Base-by-base conservation (phyloP, 179 eudicot species). In the Spergularia azorica region DNA sequence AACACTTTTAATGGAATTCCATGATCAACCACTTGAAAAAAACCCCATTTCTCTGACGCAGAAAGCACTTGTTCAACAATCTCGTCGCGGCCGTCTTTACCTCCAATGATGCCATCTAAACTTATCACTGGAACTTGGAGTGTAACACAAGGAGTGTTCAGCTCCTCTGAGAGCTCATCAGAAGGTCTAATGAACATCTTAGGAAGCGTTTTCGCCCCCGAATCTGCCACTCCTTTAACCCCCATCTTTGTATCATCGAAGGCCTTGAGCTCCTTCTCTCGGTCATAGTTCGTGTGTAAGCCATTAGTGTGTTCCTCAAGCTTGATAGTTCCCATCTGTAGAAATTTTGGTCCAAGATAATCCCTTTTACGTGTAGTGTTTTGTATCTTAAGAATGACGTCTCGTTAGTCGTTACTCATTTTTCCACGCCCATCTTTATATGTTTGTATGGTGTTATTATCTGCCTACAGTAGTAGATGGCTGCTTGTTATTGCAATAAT, bases 231-330 rank as follows among this genome's bases (percentile, higher is more conserved):
- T 10, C 81, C 81, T 66, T 79, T 79, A 9, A 79, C 81, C 38
- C 81, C 81, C 1, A 17, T 12, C 67, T 79, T 79, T 43, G 77
- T 55, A 0, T 66, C 81, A 46, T 73, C 81, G n/a, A 79, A 79
- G 2, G 60, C 77, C 41, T 73, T 48, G 15, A 79, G 55, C 72
- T 79, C 73, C 18, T 63, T 26, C 2, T 36, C 7, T 6, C 80
- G 80, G 51, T 71, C 75, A 8, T 70, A 18, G 21, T 50, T 9
- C 13, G 58, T 38, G 43, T 39, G 67, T 16, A 11, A 9, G n/a
- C 20, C 63, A 36, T 26, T 26, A 26, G 32, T 26, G 32, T 26
- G 32, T 26, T 52, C 46, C 1, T 63, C 70, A 6, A 26, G 32
- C 32, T 5, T 26, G 51, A 54, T 9, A 51, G 38, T 74, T 6